Base-by-base conservation (phyloP, 164 flowering plant species). In the Tetracentron sinense region DNA sequence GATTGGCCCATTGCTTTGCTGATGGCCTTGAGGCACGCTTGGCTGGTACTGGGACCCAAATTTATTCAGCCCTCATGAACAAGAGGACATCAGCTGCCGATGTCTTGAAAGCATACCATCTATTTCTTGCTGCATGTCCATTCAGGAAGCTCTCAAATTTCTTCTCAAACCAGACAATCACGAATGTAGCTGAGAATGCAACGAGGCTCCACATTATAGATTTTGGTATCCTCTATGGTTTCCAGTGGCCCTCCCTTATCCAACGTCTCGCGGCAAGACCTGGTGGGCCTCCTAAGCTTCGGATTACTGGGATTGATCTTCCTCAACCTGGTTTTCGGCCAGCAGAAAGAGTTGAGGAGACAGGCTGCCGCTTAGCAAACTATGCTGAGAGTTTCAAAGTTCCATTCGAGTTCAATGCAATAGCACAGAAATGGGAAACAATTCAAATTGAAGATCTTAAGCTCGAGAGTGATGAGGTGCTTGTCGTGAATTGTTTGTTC, bases 291-390 rank as follows among this genome's bases (percentile, higher is more conserved):
- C 98, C 96, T 25, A 84, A 53, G 76, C 78, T 88, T 69, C 77
- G 86, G 42, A 88, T 92, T 30, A 92, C 98, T 0, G 96, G 92
- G 51, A 82, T 92, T 42, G 98, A 92, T n/a, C 78, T 88, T 60
- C 96, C 98, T 35, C 86, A 81, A 69, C 92, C 96, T 30, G 98
- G 98, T n/a, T 88, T 88, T 68, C 72, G 93, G 29, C 97, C 98
- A 27, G 85, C 92, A 2, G 85, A 86, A 62, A 67, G 85, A 67
- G 81, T 87, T 54, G 89, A 86, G 67, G 93, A 90, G 64, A 84
- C 96, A 1, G 97, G 98, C 6, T 81, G 81, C 4, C 78, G 96
- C 7, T 76, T 92, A 60, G 75, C 76, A 35, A 74, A 72, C 46
- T 92, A 90, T 80, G 91, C 92, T 15, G 70, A 74, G 63, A 72